These are phyloP conservation scores for Fusarium brachygibbosum DNA, from an alignment of 2,329 filamentous ascomycete species.

Conservation along the genomic window DNA sequence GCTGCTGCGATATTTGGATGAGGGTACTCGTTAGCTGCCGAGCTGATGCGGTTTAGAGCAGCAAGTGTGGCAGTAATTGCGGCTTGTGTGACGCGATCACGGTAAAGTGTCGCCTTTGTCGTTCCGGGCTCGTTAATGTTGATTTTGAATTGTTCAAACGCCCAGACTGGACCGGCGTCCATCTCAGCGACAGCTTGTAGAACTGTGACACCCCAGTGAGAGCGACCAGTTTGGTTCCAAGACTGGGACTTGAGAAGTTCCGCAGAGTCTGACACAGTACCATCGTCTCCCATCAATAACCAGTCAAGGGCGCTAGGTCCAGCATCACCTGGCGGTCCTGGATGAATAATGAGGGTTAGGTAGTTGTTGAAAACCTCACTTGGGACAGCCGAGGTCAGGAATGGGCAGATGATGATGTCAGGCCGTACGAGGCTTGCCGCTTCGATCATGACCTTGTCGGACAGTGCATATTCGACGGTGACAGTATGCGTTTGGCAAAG, in stretches of 20 bases:
- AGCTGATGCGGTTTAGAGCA: conserved; percentile 19
- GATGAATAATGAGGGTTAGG: conserved; percentile 34
- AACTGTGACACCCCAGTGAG: conserved; percentile 40
- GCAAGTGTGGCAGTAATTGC: conserved; percentile 23
- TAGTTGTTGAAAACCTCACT: conserved; percentile 24
- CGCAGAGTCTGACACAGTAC: conserved; percentile 12
- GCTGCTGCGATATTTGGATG: background rate
- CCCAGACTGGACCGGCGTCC: conserved; percentile 38
- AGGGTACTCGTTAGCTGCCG: conserved; percentile 1
- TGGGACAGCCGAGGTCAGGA: conserved; percentile 28
- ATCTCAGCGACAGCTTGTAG: conserved; percentile 36
- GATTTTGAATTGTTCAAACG: conserved; percentile 36
- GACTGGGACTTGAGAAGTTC: conserved; percentile 24
- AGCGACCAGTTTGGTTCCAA: conserved; percentile 27
- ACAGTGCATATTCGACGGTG: conserved; percentile 37
- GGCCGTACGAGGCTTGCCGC: conserved; percentile 25
- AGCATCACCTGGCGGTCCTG: conserved; percentile 34
- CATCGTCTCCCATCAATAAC: conserved; percentile 37
- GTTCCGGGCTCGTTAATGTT: conserved; percentile 23
- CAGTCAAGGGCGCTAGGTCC: conserved; percentile 37
- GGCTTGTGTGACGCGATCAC: conserved; percentile 22
- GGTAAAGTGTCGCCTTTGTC: conserved; percentile 35
- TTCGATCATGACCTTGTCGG: conserved; percentile 33
- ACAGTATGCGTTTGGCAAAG: conserved; percentile 20
- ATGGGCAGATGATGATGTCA: conserved; percentile 32